Evolutionary conservation across 148 eudicot species (phyloP), one percentile per base, ranked within the genome.

Genomic region (Vaccinium vitisidaea): DNA sequence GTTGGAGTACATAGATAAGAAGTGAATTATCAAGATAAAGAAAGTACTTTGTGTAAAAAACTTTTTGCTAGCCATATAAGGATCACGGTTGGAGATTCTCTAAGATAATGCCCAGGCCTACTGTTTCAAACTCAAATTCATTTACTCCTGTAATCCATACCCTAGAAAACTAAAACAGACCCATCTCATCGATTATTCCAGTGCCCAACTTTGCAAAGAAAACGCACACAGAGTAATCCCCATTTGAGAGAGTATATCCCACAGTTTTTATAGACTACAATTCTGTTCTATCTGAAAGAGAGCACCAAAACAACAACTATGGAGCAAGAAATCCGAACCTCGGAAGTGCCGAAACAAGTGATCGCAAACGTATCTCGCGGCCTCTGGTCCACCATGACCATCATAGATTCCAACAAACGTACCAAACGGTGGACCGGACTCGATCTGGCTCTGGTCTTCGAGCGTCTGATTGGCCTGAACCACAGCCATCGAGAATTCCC

Each of bases 381-480:
- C 90, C 25, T 94, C 92, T 8, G 92, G 93, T 2, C 97, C 97
- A 39, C 93, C 94, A 70, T 94, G 97, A 12, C 97, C 97, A 55
- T 94, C 97, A 80, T 94, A 92, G 81, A 94, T 91, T 11, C 97
- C 97, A 30, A 94, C 92, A 48, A 94, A 94, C 0, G 94, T 90
- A 23, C 97, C 97, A 79, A 91, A 88, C 0, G 69, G 83, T 8
- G 69, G 83, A 5, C 91, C 93, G 32, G 92, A 88, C 85, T 92
- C 93, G 56, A 94, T 86, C 86, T 89, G 93, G 79, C 90, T 80
- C 85, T 94, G 97, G 75, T 94, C 97, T 67, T 92, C 94, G 21
- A 94, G 87, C 50, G 87, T 93, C 86, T 88, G 87, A 77, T 94
- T 94, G 12, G 91, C 97, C 84, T 94, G 97, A 39, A 90, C 90